phyloP scores from a whole-genome alignment of 495 filamentous ascomycete species.

The Amorphotheca resinae region DNA sequence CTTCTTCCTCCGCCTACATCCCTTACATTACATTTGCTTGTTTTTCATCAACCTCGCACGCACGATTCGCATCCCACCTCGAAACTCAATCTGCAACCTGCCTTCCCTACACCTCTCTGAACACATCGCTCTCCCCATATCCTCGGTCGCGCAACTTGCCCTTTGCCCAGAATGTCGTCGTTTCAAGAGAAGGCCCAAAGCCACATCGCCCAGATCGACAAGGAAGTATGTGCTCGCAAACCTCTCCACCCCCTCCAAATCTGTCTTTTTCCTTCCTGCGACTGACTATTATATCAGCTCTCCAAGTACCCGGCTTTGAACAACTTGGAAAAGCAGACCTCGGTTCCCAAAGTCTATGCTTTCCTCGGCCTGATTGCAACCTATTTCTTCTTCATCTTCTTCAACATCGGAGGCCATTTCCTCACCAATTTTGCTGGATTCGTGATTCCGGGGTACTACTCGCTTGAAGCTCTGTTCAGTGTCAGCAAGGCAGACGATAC shows the following conservation, averaged over 20 bases:
- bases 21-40: too few relatives aligned
- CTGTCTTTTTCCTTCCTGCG: neutral
- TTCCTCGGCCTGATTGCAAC: conserved; percentile 72
- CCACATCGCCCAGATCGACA: conserved; percentile 83
- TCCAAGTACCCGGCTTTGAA: conserved; percentile 90
- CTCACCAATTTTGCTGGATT: conserved; percentile 96
- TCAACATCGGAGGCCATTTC: conserved; percentile 96
- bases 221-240: conserved; percentile 83
- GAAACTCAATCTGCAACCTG: too few relatives aligned
- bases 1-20: too few relatives aligned
- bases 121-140: too few relatives aligned
- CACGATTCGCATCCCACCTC: too few relatives aligned
- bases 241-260: neutral
- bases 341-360: conserved; percentile 90
- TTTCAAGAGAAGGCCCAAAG: conserved; percentile 89
- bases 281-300: conserved; percentile 41
- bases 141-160: too few relatives aligned
- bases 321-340: conserved; percentile 94
- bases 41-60: too few relatives aligned
- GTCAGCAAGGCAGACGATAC: conserved; percentile 75
- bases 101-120: too few relatives aligned
- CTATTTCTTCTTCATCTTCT: conserved; percentile 98
- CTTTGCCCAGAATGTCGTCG: conserved; percentile 39
- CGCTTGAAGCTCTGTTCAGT: conserved; percentile 79
- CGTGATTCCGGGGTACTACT: conserved; percentile 90